These are phyloP conservation scores for Hanseniaspora clermontiae DNA, from an alignment of 805 yeast genomes.

Conservation along the genomic window DNA sequence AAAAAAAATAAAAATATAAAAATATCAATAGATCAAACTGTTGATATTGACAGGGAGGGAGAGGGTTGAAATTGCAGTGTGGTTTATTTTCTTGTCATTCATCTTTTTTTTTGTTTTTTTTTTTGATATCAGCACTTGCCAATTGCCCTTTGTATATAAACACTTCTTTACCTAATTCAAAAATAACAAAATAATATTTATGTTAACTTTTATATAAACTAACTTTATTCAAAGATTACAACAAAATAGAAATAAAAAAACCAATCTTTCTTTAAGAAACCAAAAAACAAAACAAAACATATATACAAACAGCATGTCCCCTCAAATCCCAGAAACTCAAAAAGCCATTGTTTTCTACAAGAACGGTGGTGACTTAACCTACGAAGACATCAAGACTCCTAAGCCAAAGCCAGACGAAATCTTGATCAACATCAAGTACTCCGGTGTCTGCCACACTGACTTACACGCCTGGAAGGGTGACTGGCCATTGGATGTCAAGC, in stretches of 20 bases:
- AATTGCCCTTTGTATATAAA: no score
- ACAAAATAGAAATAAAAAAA: not conserved
- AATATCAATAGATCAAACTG: no score
- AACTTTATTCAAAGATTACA: no score
- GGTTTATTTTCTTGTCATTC: not conserved
- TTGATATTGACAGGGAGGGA: not conserved
- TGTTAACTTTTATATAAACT: no score
- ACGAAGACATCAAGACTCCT: conserved; percentile 71
- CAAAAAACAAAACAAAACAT: not conserved
- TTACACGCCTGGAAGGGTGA: conserved; percentile 91
- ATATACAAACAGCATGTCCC: conserved; percentile 8
- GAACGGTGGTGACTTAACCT: conserved; percentile 40
- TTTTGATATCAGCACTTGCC: no score
- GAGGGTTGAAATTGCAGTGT: not conserved
- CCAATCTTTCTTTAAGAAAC: not conserved
- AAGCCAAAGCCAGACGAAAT: conserved; percentile 64
- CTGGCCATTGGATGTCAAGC: conserved; percentile 55
- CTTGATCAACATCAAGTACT: conserved; percentile 67
- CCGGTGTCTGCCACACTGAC: conserved; percentile 92
- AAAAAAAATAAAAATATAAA: no score
- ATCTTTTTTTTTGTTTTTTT: no score
- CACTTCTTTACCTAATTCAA: no score
- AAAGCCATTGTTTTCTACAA: conserved; percentile 42
- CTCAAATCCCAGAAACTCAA: conserved; percentile 36
- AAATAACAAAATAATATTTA: no score